Conservation (phyloP, 768 basidiomycete genomes). For the Heimioporus sp. region DNA sequence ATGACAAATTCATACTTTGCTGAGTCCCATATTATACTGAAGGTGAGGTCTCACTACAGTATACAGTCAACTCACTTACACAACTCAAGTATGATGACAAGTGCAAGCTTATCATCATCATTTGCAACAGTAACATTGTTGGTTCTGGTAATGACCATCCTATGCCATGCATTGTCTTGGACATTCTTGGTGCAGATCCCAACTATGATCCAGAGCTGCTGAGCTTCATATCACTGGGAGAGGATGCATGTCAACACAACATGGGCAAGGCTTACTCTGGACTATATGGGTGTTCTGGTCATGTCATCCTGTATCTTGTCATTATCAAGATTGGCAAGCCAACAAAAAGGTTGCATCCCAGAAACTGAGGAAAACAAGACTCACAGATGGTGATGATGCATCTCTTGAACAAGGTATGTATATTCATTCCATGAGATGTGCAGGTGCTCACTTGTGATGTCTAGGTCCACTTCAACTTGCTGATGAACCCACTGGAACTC, state of each 20-base stretch:
- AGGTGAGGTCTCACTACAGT: conserved; percentile 79
- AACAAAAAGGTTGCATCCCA: conserved; percentile 87
- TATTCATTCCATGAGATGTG: background rate
- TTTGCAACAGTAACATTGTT: too few species aligned
- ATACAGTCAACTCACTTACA: conserved; percentile 92
- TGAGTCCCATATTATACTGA: conserved; percentile 99
- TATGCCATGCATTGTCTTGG: too few species aligned
- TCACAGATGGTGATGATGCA: conserved; percentile 96
- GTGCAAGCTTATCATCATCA: conserved; percentile 87
- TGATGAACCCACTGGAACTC: conserved; percentile 95
- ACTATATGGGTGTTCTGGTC: conserved; percentile 88
- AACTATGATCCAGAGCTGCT: conserved; percentile 93
- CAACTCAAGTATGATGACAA: conserved; percentile 98
- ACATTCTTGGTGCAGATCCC: too few species aligned
- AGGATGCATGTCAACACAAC: conserved; percentile 94
- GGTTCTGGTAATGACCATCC: too few species aligned
- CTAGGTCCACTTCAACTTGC: conserved; percentile 93
- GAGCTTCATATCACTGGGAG: conserved; percentile 90
- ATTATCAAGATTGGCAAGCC: conserved; percentile 95
- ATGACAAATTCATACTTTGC: conserved; percentile 96
- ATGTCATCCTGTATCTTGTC: conserved; percentile 93
- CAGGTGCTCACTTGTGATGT: background rate
- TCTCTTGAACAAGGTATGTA: conserved; percentile 88
- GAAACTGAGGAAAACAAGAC: conserved; percentile 98
- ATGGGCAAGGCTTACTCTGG: conserved; percentile 99